These are phyloP conservation scores for Cokeromyces recurvatus DNA, from an alignment of 371 early-diverging fungal species.

Conservation along the genomic window DNA sequence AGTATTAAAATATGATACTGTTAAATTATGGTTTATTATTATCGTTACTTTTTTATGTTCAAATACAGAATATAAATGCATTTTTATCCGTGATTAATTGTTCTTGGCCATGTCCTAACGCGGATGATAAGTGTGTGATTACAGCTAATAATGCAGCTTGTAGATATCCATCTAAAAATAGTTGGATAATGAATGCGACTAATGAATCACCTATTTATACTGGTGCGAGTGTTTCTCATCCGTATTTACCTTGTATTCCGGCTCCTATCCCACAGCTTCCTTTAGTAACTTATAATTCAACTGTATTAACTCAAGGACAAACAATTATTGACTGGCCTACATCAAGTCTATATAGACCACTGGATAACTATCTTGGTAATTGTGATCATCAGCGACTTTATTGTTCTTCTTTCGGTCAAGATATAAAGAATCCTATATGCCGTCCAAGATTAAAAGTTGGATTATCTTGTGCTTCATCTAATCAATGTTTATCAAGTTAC, in stretches of 20 bases:
- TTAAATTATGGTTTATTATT: too few species aligned
- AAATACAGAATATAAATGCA: too few species aligned
- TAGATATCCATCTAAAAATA: not conserved
- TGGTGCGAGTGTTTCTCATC: not conserved
- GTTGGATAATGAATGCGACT: conserved; percentile 2
- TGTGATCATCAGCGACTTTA: conserved; percentile 9
- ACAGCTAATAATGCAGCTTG: conserved; percentile 1
- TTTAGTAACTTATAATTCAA: not conserved
- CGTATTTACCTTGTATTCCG: not conserved
- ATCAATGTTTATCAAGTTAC: conserved; percentile 5
- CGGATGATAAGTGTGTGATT: not conserved
- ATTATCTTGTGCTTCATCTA: conserved; percentile 2
- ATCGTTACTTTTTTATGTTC: too few species aligned
- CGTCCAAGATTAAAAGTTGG: not conserved
- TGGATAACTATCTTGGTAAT: conserved; percentile 10
- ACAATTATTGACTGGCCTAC: conserved; percentile 10
- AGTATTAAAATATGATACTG: too few species aligned
- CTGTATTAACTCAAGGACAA: not conserved
- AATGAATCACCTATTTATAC: conserved; percentile 7
- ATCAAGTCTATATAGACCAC: not conserved
- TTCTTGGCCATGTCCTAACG: conserved; percentile 11
- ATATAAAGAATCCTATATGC: conserved; percentile 1
- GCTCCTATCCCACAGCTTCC: conserved; percentile 8
- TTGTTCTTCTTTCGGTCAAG: conserved; percentile 3
- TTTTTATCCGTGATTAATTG: too few species aligned